Percentiles rank a stretch among this genome's conserved stretches.
These are phyloP conservation scores for Adenanthera pavonina DNA, from an alignment of 306 rosid genomes.

Conservation along the genomic window DNA sequence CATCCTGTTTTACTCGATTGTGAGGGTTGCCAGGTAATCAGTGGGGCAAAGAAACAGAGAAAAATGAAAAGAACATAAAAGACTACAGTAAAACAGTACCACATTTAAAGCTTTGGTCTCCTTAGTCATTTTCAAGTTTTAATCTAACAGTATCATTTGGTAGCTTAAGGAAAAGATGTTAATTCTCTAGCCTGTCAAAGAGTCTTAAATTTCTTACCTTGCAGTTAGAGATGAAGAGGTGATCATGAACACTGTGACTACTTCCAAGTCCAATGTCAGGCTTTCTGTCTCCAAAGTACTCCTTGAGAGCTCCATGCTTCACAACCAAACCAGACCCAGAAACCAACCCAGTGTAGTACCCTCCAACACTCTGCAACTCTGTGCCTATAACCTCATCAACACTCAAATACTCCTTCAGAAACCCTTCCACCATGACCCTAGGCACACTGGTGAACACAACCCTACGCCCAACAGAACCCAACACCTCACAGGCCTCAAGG, in stretches of 20 bases:
- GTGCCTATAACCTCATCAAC: constrained; percentile 59
- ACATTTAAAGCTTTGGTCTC: not conserved
- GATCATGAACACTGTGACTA: constrained; percentile 53
- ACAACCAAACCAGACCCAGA: constrained; percentile 54
- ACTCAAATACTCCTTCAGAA: constrained; percentile 60
- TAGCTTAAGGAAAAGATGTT: not conserved
- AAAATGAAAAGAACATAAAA: not conserved
- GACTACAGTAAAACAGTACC: not conserved
- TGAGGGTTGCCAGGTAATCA: not conserved
- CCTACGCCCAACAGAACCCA: constrained; percentile 47
- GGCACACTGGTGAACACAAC: constrained; percentile 61
- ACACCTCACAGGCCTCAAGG: constrained; percentile 50
- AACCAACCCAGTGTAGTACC: constrained; percentile 56
- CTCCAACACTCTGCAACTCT: constrained; percentile 54
- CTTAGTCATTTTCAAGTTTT: not conserved
- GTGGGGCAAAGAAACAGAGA: not conserved
- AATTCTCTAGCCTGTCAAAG: not conserved
- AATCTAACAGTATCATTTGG: not conserved
- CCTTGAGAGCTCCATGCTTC: constrained; percentile 58
- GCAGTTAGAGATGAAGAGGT: constrained; percentile 63
- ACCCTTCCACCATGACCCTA: constrained; percentile 66
- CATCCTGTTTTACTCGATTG: not conserved
- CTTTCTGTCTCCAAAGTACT: constrained; percentile 58
- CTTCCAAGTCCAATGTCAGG: constrained; percentile 67
- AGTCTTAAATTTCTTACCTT: constrained; percentile 50